Base-by-base conservation (phyloP, 768 basidiomycete genomes). In the Suillus cothurnatus region DNA sequence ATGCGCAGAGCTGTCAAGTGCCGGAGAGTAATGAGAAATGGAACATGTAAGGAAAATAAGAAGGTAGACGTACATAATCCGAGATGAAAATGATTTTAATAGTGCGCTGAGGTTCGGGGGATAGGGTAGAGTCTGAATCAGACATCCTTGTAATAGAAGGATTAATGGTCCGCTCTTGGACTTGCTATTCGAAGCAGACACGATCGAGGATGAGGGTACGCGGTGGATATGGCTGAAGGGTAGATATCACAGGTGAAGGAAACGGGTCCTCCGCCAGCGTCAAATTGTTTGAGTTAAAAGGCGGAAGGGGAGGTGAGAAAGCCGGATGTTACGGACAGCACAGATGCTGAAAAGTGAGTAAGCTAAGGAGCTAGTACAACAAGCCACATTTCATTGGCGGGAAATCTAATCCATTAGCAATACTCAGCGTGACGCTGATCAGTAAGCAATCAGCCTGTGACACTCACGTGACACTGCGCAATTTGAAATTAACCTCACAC, bases 11-110 rank as follows among this genome's bases (percentile, higher is more conserved):
- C 76, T 77, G 63, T 23, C 31, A 23, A 36, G 28, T 21, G 49
- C 26, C 31, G 11, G 9, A 21, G 6, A 28, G 49, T 23, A 23
- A 36, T 32, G 21, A 49, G 31, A 23, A 50, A 43, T 52, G 7
- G 14, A 2, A n/a, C 26, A 34, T 2, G 15, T 23, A 63, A 61
- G 36, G 55, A 38, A 23, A 38, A 45, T 36, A 52, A 21, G 59
- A 15, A 12, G 19, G 36, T 49, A 15, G 31, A 75, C 75, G n/a
- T 49, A 78, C 76, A 49, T 74, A 77, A 66, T 77, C 76, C 32
- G 76, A 77, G 69, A 77, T 77, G 64, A 77, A 71, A 66, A 77
- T 77, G 19, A 77, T 61, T 71, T 77, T 77, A 34, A 77, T 17
- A 65, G 49, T 15, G 26, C 72, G 75, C 31, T 49, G 70, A 50